Base-by-base conservation (phyloP, 768 basidiomycete species). In the Panus rudis region DNA sequence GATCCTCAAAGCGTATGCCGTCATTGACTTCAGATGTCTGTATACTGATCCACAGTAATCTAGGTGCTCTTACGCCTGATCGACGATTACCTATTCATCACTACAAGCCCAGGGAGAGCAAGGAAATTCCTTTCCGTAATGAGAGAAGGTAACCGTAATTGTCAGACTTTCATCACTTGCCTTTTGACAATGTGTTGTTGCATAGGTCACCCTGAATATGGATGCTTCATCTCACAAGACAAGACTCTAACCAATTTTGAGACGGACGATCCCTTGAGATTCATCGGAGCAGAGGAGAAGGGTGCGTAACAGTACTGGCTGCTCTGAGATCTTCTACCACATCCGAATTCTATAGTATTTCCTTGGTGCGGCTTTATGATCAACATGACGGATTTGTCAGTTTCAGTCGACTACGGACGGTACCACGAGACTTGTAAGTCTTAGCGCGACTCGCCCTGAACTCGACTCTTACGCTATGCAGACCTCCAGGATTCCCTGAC, bases 61-160 rank as follows among this genome's bases (percentile, higher is more conserved):
- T n/a, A 94, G 92, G 55, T 84, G 16, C 66, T 98, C 4, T 65
- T 96, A 24, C 75, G 96, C 46, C 72, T 92, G 45, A 79, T 94
- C n/a, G 96, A 99, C 54, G 96, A 99, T 57, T 99, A 97, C 59
- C 65, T 98, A 32, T 84, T 88, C 49, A 71, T 99, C 42, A 89
- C 92, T 4, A 83, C 88, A 2, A 73, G 71, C 41, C 62, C 63
- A 3, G 33, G 51, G 6, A 73, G 74, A 50, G 94, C 94, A 0
- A 64, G 54, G 37, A 64, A 63, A 0, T 99, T 96, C 59, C 61
- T 97, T 34, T 62, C 72, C 13, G 72, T 71, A 53, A 96, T 99
- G 91, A 68, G 75, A 20, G 58, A 73, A 60, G 92, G 88, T 79
- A 38, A 10, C 58, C 28, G 10, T n/a, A 19, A 40, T 7, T n/a